Evolutionary conservation across 331 rosid species (phyloP).

Genomic region (Ulmus americana): DNA sequence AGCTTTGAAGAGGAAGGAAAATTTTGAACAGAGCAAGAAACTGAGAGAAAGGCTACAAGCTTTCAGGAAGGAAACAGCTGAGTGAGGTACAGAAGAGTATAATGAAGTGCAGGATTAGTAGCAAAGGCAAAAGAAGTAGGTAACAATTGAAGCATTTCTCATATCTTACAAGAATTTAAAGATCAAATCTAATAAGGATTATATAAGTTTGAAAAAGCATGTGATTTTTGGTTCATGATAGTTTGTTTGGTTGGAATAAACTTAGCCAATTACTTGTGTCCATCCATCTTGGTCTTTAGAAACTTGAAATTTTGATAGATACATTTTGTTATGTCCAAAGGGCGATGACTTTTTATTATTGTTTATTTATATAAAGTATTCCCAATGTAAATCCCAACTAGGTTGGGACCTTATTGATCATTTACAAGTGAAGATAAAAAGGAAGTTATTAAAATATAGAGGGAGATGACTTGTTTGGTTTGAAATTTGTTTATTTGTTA

Average conservation of each 20-base stretch:
- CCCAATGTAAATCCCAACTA: too few relatives aligned
- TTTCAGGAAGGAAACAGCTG: constrained; percentile 57
- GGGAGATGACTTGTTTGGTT: too few relatives aligned
- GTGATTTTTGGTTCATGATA: not conserved
- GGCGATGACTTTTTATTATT: not conserved
- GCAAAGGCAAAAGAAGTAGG: not conserved
- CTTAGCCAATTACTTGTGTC: not conserved
- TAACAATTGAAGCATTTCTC: not conserved
- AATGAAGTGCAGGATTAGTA: constrained; percentile 15
- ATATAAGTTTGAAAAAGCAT: not conserved
- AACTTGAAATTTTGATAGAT: constrained; percentile 3
- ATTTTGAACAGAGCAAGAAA: constrained; percentile 80
- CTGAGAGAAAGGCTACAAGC: constrained; percentile 58
- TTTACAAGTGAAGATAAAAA: too few relatives aligned
- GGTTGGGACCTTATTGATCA: too few relatives aligned
- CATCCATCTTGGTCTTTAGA: not conserved
- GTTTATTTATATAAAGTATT: too few relatives aligned
- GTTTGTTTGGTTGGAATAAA: not conserved
- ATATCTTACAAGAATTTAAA: not conserved
- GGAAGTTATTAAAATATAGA: too few relatives aligned
- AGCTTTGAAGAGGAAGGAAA: constrained; percentile 87
- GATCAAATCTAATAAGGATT: not conserved
- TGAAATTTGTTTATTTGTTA: too few relatives aligned
- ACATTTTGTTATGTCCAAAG: not conserved
- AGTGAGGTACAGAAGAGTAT: constrained; percentile 35